Evolutionary conservation across 331 rosid genomes (phyloP), one percentile per base, ranked within the genome.

Genomic region (Arachis monticola): DNA sequence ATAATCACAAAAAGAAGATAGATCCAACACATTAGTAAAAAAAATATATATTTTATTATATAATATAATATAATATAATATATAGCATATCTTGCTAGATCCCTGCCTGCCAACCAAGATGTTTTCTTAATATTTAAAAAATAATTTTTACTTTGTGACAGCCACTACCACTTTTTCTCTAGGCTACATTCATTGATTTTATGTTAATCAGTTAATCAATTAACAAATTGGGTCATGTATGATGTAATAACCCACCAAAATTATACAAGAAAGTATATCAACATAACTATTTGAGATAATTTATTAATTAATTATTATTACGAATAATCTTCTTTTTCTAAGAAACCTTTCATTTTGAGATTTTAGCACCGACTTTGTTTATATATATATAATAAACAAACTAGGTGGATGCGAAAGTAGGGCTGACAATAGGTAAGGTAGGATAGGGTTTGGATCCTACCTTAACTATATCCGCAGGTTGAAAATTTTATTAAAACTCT

Each of bases 141-240:
- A 55, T 4, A 9, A 55, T 14, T 45, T 55, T 64, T 51, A n/a
- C 71, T 81, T 70, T 81, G 14, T 65, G 45, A 42, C 53, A 12
- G 13, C 81, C 85, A 70, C 81, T 38, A 62, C 13, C 58, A 70
- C 67, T 69, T 69, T 76, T 74, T 59, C 72, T 67, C 66, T 38
- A 38, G 71, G 76, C 81, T 32, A 50, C 67, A 50, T 81, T 70
- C 77, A 76, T 40, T 81, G 44, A 70, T 65, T 64, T 38, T 38
- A 31, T 4, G 57, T 42, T 48, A 38, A 38, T 38, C 41, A 38
- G 4, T 38, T 56, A 46, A 35, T 32, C 12, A 17, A 68, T 40
- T 17, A 2, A 27, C 60, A 51, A 12, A 40, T 42, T 5, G 57
- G 47, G 12, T 11, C 71, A 74, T 64, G n/a, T 12, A 38, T 38